Conservation (phyloP, 2,329 filamentous ascomycete genomes). For the Iodosphaeria phyllophila region DNA sequence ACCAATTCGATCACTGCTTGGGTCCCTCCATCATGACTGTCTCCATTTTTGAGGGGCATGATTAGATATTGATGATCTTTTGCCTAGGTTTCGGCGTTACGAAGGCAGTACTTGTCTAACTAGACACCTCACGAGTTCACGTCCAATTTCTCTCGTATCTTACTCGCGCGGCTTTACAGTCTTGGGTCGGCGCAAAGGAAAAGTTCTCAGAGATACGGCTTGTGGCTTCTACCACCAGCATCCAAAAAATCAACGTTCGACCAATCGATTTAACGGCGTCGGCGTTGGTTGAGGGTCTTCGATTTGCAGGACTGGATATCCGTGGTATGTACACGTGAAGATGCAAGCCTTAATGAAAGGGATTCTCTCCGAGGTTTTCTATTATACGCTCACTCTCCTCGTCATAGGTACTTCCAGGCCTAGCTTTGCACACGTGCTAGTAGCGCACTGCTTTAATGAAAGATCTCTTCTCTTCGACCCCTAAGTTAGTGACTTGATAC, state of each 20-base stretch:
- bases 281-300: constrained; percentile 15
- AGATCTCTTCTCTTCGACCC: not conserved
- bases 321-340: too few relatives aligned
- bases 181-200: constrained; percentile 6
- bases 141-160: constrained; percentile 5
- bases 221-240: constrained; percentile 11
- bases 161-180: constrained; percentile 6
- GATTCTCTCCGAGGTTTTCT: not conserved
- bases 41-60: too few relatives aligned
- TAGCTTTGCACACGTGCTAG: not conserved
- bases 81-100: too few relatives aligned
- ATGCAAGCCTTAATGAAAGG: constrained; percentile 1
- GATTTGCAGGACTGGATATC: constrained; percentile 14
- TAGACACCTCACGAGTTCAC: constrained; percentile 10
- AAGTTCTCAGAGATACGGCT: constrained; percentile 9
- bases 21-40: too few relatives aligned
- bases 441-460: not conserved
- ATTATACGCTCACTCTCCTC: not conserved
- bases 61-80: too few relatives aligned
- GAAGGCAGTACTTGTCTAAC: too few relatives aligned
- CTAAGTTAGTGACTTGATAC: too few relatives aligned
- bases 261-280: constrained; percentile 11
- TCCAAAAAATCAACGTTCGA: constrained; percentile 11
- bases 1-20: too few relatives aligned
- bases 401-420: too few relatives aligned